phyloP scores from a whole-genome alignment of 139 green algal species.

The Volvox reticuliferus region DNA sequence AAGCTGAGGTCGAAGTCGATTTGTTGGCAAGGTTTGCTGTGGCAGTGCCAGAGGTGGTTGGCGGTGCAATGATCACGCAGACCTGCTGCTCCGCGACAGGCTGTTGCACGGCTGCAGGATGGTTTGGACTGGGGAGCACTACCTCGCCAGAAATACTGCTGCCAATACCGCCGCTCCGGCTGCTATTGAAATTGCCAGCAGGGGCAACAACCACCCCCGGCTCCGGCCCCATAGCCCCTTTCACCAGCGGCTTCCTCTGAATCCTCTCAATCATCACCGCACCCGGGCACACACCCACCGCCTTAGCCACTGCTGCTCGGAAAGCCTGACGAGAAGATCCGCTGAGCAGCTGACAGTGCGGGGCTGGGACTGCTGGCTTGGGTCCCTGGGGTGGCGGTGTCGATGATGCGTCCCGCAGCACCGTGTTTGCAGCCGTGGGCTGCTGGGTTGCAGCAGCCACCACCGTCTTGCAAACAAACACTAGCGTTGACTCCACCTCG shows the following conservation, averaged over 20 bases:
- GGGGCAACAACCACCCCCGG: background rate
- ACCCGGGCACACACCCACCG: background rate
- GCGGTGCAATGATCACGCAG: too few species aligned
- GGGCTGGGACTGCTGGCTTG: too few species aligned
- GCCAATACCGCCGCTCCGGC: too few species aligned
- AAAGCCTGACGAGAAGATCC: conserved; percentile 6
- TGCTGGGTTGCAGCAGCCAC: background rate
- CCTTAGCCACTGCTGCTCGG: background rate
- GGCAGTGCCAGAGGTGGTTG: too few species aligned
- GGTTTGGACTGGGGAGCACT: too few species aligned
- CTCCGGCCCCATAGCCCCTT: background rate
- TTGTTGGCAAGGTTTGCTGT: too few species aligned
- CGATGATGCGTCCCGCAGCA: too few species aligned
- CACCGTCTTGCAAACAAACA: background rate
- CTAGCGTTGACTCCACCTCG: background rate
- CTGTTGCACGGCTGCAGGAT: too few species aligned
- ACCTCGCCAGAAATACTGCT: too few species aligned
- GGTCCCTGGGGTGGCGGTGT: background rate
- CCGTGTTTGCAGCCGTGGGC: background rate
- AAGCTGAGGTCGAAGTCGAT: too few species aligned
- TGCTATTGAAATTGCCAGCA: background rate
- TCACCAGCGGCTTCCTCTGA: background rate
- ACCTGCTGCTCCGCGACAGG: too few species aligned
- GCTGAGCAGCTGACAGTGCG: background rate
- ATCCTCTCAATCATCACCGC: conserved; percentile 5